A percentile compares a stretch with the other conserved stretches of the same genome.
Conservation (phyloP, 805 yeast genomes). For the Sungouiozyma intestinalis region DNA sequence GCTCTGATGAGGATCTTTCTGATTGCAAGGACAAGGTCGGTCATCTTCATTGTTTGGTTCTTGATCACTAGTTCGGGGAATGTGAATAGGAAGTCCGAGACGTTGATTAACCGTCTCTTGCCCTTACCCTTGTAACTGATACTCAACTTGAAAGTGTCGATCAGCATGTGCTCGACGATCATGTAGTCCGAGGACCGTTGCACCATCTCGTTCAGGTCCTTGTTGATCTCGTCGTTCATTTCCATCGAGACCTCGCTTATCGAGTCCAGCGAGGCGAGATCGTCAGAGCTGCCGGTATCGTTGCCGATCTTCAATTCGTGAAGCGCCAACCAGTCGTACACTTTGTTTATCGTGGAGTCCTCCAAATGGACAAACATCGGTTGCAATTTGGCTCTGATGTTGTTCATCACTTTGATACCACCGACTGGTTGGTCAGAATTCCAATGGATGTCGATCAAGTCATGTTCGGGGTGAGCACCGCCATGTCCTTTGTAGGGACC, state of each 20-base stretch:
- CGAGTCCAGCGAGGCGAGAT: constrained; percentile 4
- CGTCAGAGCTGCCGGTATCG: background rate
- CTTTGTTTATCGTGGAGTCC: constrained; percentile 50
- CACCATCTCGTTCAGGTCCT: constrained; percentile 54
- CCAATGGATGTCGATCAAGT: constrained; percentile 49
- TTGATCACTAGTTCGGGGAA: constrained; percentile 51
- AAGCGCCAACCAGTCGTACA: constrained; percentile 49
- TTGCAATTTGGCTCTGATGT: constrained; percentile 46
- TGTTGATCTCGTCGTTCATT: constrained; percentile 12
- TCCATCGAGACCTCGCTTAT: constrained; percentile 5
- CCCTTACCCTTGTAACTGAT: constrained; percentile 75
- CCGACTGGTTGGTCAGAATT: constrained; percentile 79
- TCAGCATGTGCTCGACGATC: constrained; percentile 49
- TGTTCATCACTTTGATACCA: constrained; percentile 73
- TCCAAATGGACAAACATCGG: constrained; percentile 71
- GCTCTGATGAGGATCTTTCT: constrained; percentile 54
- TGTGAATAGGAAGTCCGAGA: constrained; percentile 57
- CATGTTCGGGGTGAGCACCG: background rate
- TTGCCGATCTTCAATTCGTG: background rate
- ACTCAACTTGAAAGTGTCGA: constrained; percentile 43
- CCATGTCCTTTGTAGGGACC: constrained; percentile 32
- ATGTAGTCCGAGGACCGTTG: constrained; percentile 62
- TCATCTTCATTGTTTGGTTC: constrained; percentile 60
- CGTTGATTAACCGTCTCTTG: constrained; percentile 57
- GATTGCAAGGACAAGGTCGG: constrained; percentile 53